Base-by-base conservation (phyloP, 805 yeast species). In the Wickerhamomyces sydowiorum region DNA sequence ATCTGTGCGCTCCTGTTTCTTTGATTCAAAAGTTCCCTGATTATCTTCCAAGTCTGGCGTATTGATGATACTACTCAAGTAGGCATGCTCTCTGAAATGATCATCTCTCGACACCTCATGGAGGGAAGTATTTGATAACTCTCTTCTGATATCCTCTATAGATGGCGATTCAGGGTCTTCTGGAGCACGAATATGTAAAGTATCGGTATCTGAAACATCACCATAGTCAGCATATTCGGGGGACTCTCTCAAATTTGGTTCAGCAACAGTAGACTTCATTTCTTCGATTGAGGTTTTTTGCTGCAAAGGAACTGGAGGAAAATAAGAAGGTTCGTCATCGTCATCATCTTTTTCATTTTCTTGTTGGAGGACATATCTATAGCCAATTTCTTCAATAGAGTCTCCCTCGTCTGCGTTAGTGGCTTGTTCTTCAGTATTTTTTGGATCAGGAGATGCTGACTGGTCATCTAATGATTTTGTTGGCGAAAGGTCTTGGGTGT, bases 121-220 rank as follows among this genome's bases (percentile, higher is more conserved):
- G 3, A 29, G 4, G 14, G 39, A 27, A 20, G 18, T 20, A 18
- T 14, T 18, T 29, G 33, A 29, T 12, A 15, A 13, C 2, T 30
- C 30, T 33, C 18, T n/a, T 19, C 20, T 19, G 21, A 27, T 20
- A 7, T 24, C 42, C 9, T 24, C 32, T 12, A 32, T 32, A 3
- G 35, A 32, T 7, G 35, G 35, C 4, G 35, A 32, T 3, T 23
- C 23, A 9, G 35, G 23, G 12, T 32, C 42, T 21, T 37, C 45
- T 24, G 49, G 45, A 18, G 43, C 50, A 21, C 40, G 47, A 17
- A 53, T 48, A 18, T 56, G 59, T 19, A 49, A 37, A 7, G 59
- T 48, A 31, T 56, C 61, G 1, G 56, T 36, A 38, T 52, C 59
- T 9, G 59, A 49, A 14, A 49, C 40, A 7, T 49, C 49, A 17